Evolutionary conservation across 1,139 yeast genomes (phyloP).

Genomic region (Pichia sp.): DNA sequence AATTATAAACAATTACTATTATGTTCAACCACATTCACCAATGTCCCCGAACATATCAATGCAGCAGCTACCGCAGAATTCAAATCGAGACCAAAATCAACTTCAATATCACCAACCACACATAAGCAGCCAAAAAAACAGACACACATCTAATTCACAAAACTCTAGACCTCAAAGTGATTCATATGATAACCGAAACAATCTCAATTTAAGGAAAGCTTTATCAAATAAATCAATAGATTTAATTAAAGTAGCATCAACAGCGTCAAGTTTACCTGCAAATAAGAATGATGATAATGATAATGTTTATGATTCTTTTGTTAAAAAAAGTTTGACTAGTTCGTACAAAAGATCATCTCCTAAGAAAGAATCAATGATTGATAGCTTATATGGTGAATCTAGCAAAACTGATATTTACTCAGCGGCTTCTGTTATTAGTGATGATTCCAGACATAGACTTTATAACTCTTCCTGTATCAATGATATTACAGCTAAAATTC

Average conservation of each 20-base stretch:
- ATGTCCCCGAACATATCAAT: neutral
- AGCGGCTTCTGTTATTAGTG: neutral
- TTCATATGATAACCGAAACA: neutral
- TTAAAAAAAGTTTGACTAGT: neutral
- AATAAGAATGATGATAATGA: neutral
- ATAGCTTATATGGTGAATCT: neutral
- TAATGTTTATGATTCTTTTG: constrained; percentile 2
- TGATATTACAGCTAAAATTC: neutral
- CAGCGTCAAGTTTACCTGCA: neutral
- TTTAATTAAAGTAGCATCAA: neutral
- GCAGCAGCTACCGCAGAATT: neutral
- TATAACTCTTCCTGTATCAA: neutral
- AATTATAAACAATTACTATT: constrained; percentile 27
- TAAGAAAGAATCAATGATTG: neutral
- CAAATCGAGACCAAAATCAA: neutral
- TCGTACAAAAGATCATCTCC: constrained; percentile 3
- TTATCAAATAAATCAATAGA: neutral
- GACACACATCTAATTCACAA: neutral
- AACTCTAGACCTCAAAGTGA: neutral
- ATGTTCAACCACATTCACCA: constrained; percentile 16
- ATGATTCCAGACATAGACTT: neutral
- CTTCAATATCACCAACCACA: neutral
- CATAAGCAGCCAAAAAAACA: neutral
- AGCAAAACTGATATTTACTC: neutral
- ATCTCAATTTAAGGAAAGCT: too few relatives aligned